These are phyloP conservation scores for Chaetoceros muelleri DNA, from an alignment of 108 stramenopile genomes.

Conservation along the genomic window DNA sequence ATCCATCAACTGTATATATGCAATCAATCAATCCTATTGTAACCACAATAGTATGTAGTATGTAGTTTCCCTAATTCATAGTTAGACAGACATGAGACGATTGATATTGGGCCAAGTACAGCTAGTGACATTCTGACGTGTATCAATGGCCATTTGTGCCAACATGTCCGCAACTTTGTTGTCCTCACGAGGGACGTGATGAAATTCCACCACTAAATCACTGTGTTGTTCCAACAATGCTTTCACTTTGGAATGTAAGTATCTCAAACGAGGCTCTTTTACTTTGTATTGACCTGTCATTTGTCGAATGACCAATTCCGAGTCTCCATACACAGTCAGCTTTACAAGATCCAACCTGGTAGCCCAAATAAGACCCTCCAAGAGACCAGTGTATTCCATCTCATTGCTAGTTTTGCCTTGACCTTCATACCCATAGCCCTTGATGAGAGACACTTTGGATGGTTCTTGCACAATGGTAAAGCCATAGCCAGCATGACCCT, in stretches of 20 bases:
- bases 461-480: not conserved
- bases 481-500: constrained; percentile 10
- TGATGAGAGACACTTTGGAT: constrained; percentile 11
- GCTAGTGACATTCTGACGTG: no score
- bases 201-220: no score
- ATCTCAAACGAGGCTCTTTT: constrained; percentile 2
- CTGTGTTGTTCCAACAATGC: not conserved
- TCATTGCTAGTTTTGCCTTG: constrained; percentile 11
- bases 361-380: constrained; percentile 16
- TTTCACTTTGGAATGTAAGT: constrained; percentile 7
- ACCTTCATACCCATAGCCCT: constrained; percentile 13
- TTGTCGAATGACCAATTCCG: constrained; percentile 11
- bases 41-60: no score
- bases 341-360: constrained; percentile 6
- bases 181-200: not conserved
- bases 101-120: no score
- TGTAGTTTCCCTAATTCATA: no score
- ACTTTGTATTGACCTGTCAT: constrained; percentile 8
- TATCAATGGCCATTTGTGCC: not conserved
- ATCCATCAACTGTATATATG: no score
- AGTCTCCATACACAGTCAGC: constrained; percentile 12
- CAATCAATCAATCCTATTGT: no score
- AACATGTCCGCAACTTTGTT: not conserved
- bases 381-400: constrained; percentile 14
- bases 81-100: no score